A percentile compares a stretch with the other conserved stretches of the same genome.
These are phyloP conservation scores for Oryza rufipogon DNA, from an alignment of 176 grass and related monocot species.

Conservation along the genomic window DNA sequence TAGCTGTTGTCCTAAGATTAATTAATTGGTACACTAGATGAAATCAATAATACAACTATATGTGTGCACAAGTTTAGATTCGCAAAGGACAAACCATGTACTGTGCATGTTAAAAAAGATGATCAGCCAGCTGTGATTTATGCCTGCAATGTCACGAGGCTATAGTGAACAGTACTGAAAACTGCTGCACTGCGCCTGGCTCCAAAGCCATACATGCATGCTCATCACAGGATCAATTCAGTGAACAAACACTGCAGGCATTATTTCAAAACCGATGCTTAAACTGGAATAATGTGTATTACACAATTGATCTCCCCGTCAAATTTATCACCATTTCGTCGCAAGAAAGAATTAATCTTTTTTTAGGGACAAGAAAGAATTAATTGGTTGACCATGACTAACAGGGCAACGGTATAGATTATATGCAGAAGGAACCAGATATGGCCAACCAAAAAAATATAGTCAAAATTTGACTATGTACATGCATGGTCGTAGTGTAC, in stretches of 20 bases:
- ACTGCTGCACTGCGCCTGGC: background rate
- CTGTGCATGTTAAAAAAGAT: background rate
- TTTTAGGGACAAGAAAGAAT: no score
- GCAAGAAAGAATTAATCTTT: no score
- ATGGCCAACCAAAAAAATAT: no score
- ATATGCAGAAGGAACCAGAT: background rate
- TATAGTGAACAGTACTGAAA: conserved; percentile 11
- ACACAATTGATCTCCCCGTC: no score
- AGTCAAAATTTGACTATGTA: no score
- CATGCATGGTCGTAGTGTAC: no score
- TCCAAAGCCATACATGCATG: background rate
- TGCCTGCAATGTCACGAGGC: conserved; percentile 19
- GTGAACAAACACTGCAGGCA: background rate
- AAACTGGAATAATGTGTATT: background rate
- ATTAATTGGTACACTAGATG: background rate
- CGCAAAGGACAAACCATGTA: conserved; percentile 28
- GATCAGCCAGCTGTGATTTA: background rate
- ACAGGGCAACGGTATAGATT: background rate
- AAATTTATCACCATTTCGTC: no score
- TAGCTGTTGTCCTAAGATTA: background rate
- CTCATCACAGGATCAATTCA: background rate
- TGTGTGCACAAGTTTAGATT: background rate
- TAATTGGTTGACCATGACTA: background rate
- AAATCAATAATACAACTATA: background rate
- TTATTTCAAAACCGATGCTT: background rate